Evolutionary conservation across 2,329 filamentous ascomycete genomes (phyloP).

Genomic region (Rachicladosporium sp.): DNA sequence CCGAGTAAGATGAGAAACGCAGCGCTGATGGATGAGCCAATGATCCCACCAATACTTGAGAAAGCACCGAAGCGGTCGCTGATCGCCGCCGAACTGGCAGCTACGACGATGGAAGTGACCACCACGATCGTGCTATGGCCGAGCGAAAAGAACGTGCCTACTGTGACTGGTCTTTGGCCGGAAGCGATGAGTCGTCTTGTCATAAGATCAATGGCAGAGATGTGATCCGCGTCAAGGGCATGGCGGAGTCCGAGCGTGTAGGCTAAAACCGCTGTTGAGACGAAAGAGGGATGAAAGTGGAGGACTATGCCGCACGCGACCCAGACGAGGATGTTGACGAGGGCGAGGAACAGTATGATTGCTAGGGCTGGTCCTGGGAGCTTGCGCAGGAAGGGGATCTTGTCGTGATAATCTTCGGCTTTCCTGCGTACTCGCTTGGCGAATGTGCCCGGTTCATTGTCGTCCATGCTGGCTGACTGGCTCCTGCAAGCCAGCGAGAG

Average conservation of each 20-base stretch:
- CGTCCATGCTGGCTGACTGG: slow-evolving; percentile 1
- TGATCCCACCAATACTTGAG: slow-evolving; percentile 67
- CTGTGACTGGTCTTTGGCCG: slow-evolving; percentile 75
- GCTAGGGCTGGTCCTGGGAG: slow-evolving; percentile 45
- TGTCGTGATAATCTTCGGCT: slow-evolving; percentile 32
- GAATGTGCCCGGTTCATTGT: not conserved
- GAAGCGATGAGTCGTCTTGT: slow-evolving; percentile 77
- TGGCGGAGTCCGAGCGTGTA: slow-evolving; percentile 85
- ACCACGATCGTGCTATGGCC: slow-evolving; percentile 91
- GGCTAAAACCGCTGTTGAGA: slow-evolving; percentile 69
- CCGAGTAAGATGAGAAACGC: slow-evolving; percentile 73
- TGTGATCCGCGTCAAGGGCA: slow-evolving; percentile 95
- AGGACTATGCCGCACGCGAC: slow-evolving; percentile 45
- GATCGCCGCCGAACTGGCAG: slow-evolving; percentile 76
- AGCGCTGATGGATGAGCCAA: slow-evolving; percentile 79
- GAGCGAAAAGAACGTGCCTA: slow-evolving; percentile 87
- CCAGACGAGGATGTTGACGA: slow-evolving; percentile 47
- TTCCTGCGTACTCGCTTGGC: slow-evolving; percentile 3
- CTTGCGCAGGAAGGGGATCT: slow-evolving; percentile 42
- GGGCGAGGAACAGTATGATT: slow-evolving; percentile 42
- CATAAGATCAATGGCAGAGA: slow-evolving; percentile 86
- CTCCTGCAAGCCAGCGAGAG: not conserved
- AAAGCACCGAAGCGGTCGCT: slow-evolving; percentile 72
- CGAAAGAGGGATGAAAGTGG: slow-evolving; percentile 40
- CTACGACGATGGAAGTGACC: slow-evolving; percentile 80